Conservation (phyloP, 805 yeast species). For the Metschnikowia drakensbergensis region DNA sequence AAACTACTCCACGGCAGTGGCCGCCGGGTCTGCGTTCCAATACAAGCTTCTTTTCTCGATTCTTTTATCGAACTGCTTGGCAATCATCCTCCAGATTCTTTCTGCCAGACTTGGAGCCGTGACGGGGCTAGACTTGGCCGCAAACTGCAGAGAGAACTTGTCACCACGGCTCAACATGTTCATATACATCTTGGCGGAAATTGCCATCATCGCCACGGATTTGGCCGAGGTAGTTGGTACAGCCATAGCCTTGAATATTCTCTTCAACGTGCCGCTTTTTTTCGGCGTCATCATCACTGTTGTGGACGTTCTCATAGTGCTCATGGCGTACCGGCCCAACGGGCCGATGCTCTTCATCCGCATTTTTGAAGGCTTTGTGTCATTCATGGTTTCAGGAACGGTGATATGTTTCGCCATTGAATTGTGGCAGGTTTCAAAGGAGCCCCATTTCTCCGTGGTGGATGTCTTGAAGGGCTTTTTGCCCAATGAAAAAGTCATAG, state of each 20-base stretch:
- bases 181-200: conserved; percentile 76
- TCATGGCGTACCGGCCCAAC: conserved; percentile 82
- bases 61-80: conserved; percentile 76
- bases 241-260: conserved; percentile 84
- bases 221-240: conserved; percentile 98
- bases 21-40: conserved; percentile 85
- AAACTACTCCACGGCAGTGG: conserved; percentile 90
- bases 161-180: conserved; percentile 56
- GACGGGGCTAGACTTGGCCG: conserved; percentile 89
- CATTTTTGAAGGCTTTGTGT: conserved; percentile 77
- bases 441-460: conserved; percentile 39
- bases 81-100: conserved; percentile 78
- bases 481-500: conserved; percentile 44
- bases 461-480: conserved; percentile 58
- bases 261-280: conserved; percentile 74
- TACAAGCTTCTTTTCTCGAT: conserved; percentile 77
- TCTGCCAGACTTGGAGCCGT: conserved; percentile 90
- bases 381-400: conserved; percentile 72
- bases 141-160: conserved; percentile 74
- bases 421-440: conserved; percentile 60
- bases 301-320: conserved; percentile 77
- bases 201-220: conserved; percentile 93
- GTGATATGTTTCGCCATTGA: conserved; percentile 83
- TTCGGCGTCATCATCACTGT: conserved; percentile 83
- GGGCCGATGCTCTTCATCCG: conserved; percentile 78